Conservation (phyloP, 257 asterid genomes). For the Cynanchum wilfordii region DNA sequence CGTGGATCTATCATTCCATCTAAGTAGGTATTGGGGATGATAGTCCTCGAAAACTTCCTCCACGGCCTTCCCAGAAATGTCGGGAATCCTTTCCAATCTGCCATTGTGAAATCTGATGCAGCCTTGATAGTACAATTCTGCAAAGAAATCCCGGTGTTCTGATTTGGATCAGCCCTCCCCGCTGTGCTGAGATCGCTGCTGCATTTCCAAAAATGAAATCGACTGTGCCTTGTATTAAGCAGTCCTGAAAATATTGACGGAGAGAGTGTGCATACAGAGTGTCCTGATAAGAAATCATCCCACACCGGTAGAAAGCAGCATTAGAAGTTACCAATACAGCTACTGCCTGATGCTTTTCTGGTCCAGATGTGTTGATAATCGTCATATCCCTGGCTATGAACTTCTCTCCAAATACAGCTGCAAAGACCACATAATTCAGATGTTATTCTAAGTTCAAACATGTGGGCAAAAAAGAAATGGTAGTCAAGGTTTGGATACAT, state of each 20-base stretch:
- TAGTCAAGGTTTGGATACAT: slow-evolving; percentile 8
- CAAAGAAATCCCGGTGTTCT: slow-evolving; percentile 54
- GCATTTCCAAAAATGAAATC: slow-evolving; percentile 81
- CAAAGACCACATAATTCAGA: not conserved
- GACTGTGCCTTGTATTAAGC: slow-evolving; percentile 56
- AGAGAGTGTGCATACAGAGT: slow-evolving; percentile 64
- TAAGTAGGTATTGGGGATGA: slow-evolving; percentile 48
- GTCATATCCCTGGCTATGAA: slow-evolving; percentile 54
- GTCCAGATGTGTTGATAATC: slow-evolving; percentile 49
- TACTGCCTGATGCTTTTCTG: slow-evolving; percentile 78
- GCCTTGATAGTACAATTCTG: slow-evolving; percentile 54
- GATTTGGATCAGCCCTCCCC: slow-evolving; percentile 65
- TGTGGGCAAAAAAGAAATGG: not conserved
- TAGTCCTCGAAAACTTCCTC: slow-evolving; percentile 64
- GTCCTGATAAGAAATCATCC: slow-evolving; percentile 57
- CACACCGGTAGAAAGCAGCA: slow-evolving; percentile 55
- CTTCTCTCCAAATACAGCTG: slow-evolving; percentile 75
- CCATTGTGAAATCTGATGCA: slow-evolving; percentile 30
- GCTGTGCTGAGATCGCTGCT: slow-evolving; percentile 86
- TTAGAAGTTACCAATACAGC: slow-evolving; percentile 61
- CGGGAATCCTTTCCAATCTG: slow-evolving; percentile 27
- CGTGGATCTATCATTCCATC: slow-evolving; percentile 51
- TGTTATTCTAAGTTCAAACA: not conserved
- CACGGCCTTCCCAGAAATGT: slow-evolving; percentile 74
- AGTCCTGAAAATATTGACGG: slow-evolving; percentile 49